Conservation (phyloP, 495 filamentous ascomycete genomes). For the Mytilinidion resinicola region DNA sequence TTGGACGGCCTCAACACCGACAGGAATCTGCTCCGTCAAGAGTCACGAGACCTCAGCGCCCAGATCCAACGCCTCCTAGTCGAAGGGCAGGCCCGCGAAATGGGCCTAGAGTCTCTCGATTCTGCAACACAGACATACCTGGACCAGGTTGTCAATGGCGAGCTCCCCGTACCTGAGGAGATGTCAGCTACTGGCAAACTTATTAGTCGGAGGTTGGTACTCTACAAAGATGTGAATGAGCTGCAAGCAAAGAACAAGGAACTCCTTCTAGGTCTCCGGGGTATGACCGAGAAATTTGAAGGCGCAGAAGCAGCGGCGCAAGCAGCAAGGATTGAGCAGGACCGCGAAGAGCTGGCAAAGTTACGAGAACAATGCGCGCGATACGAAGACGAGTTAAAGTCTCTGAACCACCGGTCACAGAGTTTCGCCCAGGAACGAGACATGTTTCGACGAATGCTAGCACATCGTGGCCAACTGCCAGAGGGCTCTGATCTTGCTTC, state of each 20-base stretch:
- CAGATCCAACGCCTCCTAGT: conserved; percentile 84
- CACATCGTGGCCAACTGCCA: conserved; percentile 61
- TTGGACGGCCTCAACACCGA: conserved; percentile 66
- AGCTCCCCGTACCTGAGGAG: conserved; percentile 59
- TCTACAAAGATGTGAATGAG: conserved; percentile 76
- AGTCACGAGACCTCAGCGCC: conserved; percentile 83
- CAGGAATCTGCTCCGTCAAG: conserved; percentile 69
- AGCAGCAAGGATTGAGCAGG: conserved; percentile 60
- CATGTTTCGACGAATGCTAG: conserved; percentile 91
- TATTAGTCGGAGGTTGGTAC: conserved; percentile 74
- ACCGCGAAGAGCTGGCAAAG: conserved; percentile 65
- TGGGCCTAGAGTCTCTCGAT: conserved; percentile 67
- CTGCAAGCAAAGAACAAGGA: conserved; percentile 85
- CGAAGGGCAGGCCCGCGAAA: conserved; percentile 70
- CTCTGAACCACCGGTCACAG: conserved; percentile 70
- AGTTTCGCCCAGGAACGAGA: conserved; percentile 93
- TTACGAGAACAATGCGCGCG: conserved; percentile 56
- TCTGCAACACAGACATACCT: conserved; percentile 58
- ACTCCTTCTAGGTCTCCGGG: conserved; percentile 70
- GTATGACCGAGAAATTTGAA: conserved; percentile 85
- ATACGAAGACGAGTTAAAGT: conserved; percentile 67
- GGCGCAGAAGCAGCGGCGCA: conserved; percentile 72
- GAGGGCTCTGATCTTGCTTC: conserved; percentile 54
- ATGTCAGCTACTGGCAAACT: conserved; percentile 73
- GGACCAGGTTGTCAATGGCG: conserved; percentile 63